phyloP scores from a whole-genome alignment of 2,329 filamentous ascomycete species.

The Pseudogymnoascus sp. region DNA sequence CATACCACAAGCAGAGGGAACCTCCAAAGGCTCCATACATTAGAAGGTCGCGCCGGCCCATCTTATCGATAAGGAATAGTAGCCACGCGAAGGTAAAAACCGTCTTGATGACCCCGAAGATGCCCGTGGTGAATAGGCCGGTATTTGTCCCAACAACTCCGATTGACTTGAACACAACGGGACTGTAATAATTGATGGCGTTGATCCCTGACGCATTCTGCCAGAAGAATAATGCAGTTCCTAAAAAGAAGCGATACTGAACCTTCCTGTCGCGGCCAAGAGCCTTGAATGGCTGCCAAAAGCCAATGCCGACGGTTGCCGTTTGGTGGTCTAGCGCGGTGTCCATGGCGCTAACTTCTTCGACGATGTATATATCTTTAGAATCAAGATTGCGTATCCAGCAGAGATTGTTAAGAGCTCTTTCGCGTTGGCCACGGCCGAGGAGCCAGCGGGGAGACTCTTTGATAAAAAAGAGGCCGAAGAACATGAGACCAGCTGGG shows the following conservation, averaged over 20 bases:
- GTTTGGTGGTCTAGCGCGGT: slow-evolving; percentile 58
- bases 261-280: slow-evolving; percentile 48
- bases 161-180: slow-evolving; percentile 58
- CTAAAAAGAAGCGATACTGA: slow-evolving; percentile 65
- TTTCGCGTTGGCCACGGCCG: slow-evolving; percentile 48
- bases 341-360: slow-evolving; percentile 65
- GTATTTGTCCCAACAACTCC: slow-evolving; percentile 49
- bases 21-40: slow-evolving; percentile 56
- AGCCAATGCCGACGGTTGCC: slow-evolving; percentile 56
- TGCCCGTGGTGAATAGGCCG: slow-evolving; percentile 58
- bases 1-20: slow-evolving; percentile 57
- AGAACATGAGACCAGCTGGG: slow-evolving; percentile 52
- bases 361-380: slow-evolving; percentile 57
- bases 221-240: slow-evolving; percentile 67
- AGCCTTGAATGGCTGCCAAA: slow-evolving; percentile 62
- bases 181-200: slow-evolving; percentile 68
- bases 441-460: slow-evolving; percentile 67
- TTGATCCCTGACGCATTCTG: slow-evolving; percentile 74
- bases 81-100: slow-evolving; percentile 60
- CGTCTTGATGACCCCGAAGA: slow-evolving; percentile 72
- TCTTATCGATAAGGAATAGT: slow-evolving; percentile 56
- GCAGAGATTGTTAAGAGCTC: slow-evolving; percentile 50
- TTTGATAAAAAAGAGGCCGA: slow-evolving; percentile 50
- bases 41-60: slow-evolving; percentile 55
- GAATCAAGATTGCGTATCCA: slow-evolving; percentile 54